Conservation (phyloP, 306 rosid species). For the Trifolium pratense region DNA sequence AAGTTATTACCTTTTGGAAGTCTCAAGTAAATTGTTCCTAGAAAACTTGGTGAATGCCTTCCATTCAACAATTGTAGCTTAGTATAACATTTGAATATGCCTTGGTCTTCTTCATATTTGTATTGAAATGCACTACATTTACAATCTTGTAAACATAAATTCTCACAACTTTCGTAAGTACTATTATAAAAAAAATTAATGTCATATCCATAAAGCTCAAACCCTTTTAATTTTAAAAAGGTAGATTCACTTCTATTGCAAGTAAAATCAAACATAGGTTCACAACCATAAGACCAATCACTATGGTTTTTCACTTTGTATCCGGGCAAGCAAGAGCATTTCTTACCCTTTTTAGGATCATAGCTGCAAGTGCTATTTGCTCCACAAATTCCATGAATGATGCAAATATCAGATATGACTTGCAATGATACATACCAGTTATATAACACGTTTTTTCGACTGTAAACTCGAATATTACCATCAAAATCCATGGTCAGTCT, state of each 20-base stretch:
- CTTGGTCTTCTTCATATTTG: neutral
- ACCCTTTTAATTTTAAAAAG: neutral
- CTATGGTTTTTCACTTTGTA: constrained; percentile 6
- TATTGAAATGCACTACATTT: constrained; percentile 40
- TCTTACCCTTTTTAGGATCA: constrained; percentile 25
- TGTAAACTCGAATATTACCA: constrained; percentile 44
- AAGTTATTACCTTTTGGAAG: constrained; percentile 23
- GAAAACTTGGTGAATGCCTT: neutral
- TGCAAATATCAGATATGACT: constrained; percentile 4
- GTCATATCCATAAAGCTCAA: constrained; percentile 51
- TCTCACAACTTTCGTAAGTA: constrained; percentile 32
- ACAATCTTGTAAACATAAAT: constrained; percentile 34
- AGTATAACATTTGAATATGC: constrained; percentile 21
- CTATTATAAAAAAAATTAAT: neutral
- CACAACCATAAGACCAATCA: constrained; percentile 57
- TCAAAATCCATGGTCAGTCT: constrained; percentile 41
- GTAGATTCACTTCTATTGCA: constrained; percentile 27
- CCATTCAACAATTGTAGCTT: constrained; percentile 47
- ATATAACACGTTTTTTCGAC: neutral
- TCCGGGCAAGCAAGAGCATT: constrained; percentile 43
- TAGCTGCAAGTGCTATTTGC: constrained; percentile 36
- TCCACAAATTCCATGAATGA: constrained; percentile 47
- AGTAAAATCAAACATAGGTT: constrained; percentile 39
- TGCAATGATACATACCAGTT: constrained; percentile 48
- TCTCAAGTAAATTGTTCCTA: constrained; percentile 35